phyloP scores from a whole-genome alignment of 2,329 filamentous ascomycete species.

The Colletotrichum simmondsii region DNA sequence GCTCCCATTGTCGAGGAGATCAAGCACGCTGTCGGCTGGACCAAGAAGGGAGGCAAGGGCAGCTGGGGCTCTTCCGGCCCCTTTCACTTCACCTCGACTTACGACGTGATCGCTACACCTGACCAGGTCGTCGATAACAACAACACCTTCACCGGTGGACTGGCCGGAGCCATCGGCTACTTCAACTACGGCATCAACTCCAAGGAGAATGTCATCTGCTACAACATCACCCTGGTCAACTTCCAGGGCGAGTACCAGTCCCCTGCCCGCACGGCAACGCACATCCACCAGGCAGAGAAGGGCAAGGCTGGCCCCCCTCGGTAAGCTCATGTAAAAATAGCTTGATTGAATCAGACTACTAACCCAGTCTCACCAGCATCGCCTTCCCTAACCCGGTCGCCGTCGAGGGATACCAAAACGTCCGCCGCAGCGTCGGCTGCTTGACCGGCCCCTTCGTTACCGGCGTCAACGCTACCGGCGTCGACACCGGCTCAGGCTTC shows the following conservation, averaged over 20 bases:
- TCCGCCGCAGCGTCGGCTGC: conserved; percentile 53
- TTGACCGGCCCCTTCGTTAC: conserved; percentile 48
- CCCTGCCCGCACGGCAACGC: conserved; percentile 62
- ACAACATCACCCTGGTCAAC: conserved; percentile 61
- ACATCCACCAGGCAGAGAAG: conserved; percentile 61
- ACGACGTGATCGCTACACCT: conserved; percentile 57
- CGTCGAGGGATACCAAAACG: conserved; percentile 43
- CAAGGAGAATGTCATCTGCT: conserved; percentile 53
- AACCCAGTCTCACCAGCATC: conserved; percentile 42
- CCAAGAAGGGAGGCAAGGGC: conserved; percentile 36
- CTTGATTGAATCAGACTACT: not conserved
- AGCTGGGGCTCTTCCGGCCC: conserved; percentile 32
- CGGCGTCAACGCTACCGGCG: conserved; percentile 42
- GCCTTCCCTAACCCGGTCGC: conserved; percentile 59
- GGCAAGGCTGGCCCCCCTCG: conserved; percentile 62
- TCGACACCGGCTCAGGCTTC: conserved; percentile 54
- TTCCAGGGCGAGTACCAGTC: conserved; percentile 63
- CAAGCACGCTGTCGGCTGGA: conserved; percentile 16
- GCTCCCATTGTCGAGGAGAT: conserved; percentile 13
- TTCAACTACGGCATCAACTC: conserved; percentile 66
- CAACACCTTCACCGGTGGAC: conserved; percentile 50
- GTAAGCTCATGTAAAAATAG: conserved; percentile 32
- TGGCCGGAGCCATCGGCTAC: conserved; percentile 55
- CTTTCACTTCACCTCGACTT: conserved; percentile 60
- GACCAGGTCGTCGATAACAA: conserved; percentile 59